Evolutionary conservation across 306 rosid genomes (phyloP), one percentile per base, ranked within the genome.

Genomic region (Prunus salicina): DNA sequence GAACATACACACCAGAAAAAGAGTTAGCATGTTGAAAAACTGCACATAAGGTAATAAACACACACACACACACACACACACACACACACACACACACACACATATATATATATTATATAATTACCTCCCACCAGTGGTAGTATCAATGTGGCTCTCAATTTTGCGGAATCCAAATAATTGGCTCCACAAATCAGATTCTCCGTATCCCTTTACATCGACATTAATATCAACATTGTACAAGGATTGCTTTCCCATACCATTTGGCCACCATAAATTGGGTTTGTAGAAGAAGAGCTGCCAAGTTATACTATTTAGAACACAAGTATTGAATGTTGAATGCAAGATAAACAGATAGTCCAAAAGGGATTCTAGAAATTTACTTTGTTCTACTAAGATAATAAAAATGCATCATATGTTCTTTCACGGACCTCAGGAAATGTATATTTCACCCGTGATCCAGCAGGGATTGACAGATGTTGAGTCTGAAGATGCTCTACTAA

Each of bases 251-350:
- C 98, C 98, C 98, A 94, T 91, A 78, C 98, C 96, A 75, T 94
- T 94, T 7, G 98, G 98, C 98, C 97, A 94, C 97, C 98, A 94
- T 77, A 94, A 86, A 83, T 91, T 77, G 61, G 98, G 98, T 77
- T 92, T 91, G 89, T 84, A 88, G 89, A 94, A 91, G 76, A 83
- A 86, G 76, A 89, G 93, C 98, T 94, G 20, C 7, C 20, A 16
- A 51, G 19, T 51, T 51, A 14, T 51, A 51, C 56, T 16, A 16
- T 51, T 51, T 51, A 51, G 56, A 51, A 51, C 18, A 51, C 10
- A 16, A 16, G 20, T 6, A 8, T 18, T 51, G 57, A 6, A 49
- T 71, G 43, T 73, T 61, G 20, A 20, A 53, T 71, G 72, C 20
- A 73, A 25, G 64, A 60, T 14, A 28, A 86, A 49, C 24, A 51